Base-by-base conservation (phyloP, 768 basidiomycete genomes). In the Pleurotus tuoliensis region DNA sequence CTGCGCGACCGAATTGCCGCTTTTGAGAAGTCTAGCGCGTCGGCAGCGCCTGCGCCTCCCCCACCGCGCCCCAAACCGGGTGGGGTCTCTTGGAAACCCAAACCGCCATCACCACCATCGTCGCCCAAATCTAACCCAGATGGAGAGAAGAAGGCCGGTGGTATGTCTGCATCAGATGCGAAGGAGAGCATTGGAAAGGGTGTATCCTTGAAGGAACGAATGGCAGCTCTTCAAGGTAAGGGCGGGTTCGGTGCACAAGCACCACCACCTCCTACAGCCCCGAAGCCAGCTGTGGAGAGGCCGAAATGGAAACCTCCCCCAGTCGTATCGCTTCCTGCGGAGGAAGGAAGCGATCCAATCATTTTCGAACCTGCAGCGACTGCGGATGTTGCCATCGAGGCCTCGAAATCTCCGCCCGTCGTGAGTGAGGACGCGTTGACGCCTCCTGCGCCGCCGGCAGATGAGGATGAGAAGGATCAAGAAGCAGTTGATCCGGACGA, bases 271-370 rank as follows among this genome's bases (percentile, higher is more conserved):
- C 70, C 76, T 38, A 62, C 76, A 8, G 70, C 78, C 5, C 81
- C 88, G 1, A 82, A 83, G 56, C 85, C 87, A 4, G 72, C 80
- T 0, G 67, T 76, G 25, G 86, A 87, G 64, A 87, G 85, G 62
- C 89, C 90, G 11, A 92, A 89, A 69, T 95, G 93, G 92, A 93
- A 91, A 67, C 84, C 90, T 0, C 90, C 92, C 1, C 87, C 85
- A 4, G 72, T 75, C 20, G 72, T 78, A 22, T 66, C 74, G 9
- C 71, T 76, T 3, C 72, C 78, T 13, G 74, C 72, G 7, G 76
- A 76, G 54, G 80, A 80, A n/a, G 73, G 76, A 56, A 47, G 30
- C 16, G 39, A 41, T 11, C 46, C 56, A 18, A 48, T 48, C 34
- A 47, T 51, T 12, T 34, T 52, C 27, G 61, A 55, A 43, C 61